Conservation (phyloP, 1,284 basidiomycete genomes). For the Fomitopsis pinicola region DNA sequence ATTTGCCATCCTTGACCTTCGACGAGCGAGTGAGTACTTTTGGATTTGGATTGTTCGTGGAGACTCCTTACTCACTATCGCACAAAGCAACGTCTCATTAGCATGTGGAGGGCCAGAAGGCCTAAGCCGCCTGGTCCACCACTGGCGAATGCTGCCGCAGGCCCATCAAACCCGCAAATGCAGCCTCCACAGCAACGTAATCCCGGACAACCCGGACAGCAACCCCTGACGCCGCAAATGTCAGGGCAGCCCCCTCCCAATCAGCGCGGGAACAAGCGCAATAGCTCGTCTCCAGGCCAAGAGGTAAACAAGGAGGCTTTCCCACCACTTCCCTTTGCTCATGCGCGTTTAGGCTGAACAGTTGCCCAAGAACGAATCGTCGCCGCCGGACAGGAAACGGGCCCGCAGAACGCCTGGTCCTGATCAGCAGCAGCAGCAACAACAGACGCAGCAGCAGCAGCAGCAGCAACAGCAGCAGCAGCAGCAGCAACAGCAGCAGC, state of each 20-base stretch:
- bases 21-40: constrained; percentile 52
- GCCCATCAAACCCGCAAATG: constrained; percentile 25
- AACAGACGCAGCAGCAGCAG: constrained; percentile 1
- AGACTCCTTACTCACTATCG: constrained; percentile 8
- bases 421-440: constrained; percentile 24
- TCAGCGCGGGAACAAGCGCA: constrained; percentile 49
- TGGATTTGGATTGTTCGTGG: background rate
- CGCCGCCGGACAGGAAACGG: constrained; percentile 63
- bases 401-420: constrained; percentile 46
- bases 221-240: constrained; percentile 9
- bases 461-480: constrained; percentile 19
- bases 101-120: constrained; percentile 24
- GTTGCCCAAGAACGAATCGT: constrained; percentile 49
- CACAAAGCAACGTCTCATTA: constrained; percentile 33
- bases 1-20: constrained; percentile 36
- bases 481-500: constrained; percentile 18
- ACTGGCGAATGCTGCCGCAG: constrained; percentile 14
- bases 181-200: constrained; percentile 26
- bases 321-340: background rate
- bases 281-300: constrained; percentile 65
- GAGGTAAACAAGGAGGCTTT: constrained; percentile 38
- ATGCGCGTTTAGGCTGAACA: constrained; percentile 40
- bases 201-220: constrained; percentile 12
- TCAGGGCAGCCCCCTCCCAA: constrained; percentile 22
- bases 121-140: constrained; percentile 8